These are phyloP conservation scores for Trichoderma atrobrunneum DNA, from an alignment of 2,329 filamentous ascomycete genomes.

Conservation along the genomic window DNA sequence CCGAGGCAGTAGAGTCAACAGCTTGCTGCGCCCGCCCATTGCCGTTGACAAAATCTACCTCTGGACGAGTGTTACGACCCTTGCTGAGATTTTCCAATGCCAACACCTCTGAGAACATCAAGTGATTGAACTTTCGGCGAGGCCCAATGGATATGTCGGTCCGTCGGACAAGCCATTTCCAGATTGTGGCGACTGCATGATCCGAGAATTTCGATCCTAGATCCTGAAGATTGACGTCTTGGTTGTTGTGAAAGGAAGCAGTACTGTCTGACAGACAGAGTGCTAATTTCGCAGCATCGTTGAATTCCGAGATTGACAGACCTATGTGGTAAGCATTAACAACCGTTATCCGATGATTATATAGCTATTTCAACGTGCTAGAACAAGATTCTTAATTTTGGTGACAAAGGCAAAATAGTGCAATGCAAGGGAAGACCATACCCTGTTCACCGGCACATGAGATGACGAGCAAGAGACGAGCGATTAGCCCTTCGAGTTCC, in stretches of 20 bases:
- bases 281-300: slow-evolving; percentile 33
- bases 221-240: slow-evolving; percentile 5
- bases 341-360: not conserved
- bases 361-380: not conserved
- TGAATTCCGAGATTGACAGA: slow-evolving; percentile 32
- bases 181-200: slow-evolving; percentile 33
- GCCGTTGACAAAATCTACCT: no score
- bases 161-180: slow-evolving; percentile 36
- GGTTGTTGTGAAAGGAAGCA: not conserved
- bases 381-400: not conserved
- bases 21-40: not conserved
- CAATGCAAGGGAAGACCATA: slow-evolving; percentile 18
- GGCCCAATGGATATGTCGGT: slow-evolving; percentile 37
- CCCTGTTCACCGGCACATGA: slow-evolving; percentile 40
- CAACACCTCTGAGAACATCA: slow-evolving; percentile 33
- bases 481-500: slow-evolving; percentile 40
- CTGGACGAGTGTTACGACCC: not conserved
- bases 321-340: slow-evolving; percentile 23
- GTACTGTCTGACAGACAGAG: slow-evolving; percentile 22
- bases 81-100: not conserved
- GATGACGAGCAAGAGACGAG: slow-evolving; percentile 36
- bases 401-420: not conserved
- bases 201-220: slow-evolving; percentile 23
- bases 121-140: slow-evolving; percentile 32
- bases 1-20: not conserved